Evolutionary conservation across 2,329 filamentous ascomycete genomes (phyloP).

Genomic region (Coniochaeta ligniaria): DNA sequence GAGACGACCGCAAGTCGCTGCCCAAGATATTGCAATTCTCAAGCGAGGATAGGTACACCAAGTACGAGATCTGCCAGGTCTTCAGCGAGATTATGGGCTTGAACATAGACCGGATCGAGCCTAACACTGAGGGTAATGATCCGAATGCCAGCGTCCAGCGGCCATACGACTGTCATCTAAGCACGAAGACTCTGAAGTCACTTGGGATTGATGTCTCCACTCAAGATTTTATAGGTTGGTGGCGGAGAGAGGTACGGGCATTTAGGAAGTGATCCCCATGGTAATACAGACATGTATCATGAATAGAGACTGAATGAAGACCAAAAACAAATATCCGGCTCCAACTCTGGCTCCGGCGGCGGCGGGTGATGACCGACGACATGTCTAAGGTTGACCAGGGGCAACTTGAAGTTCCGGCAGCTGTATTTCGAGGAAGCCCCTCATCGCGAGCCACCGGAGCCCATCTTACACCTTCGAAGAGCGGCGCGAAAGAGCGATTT

Average conservation of each 20-base stretch:
- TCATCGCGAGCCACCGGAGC: too few relatives aligned
- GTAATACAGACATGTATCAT: neutral
- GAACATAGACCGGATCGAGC: constrained; percentile 58
- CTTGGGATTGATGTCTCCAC: constrained; percentile 69
- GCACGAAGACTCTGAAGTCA: constrained; percentile 64
- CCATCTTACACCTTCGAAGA: too few relatives aligned
- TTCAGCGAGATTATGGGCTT: constrained; percentile 77
- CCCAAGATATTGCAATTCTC: constrained; percentile 76
- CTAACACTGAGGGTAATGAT: constrained; percentile 66
- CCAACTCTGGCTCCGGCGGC: too few relatives aligned
- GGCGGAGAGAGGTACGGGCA: constrained; percentile 57
- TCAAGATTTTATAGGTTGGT: constrained; percentile 74
- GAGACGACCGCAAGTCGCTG: constrained; percentile 41
- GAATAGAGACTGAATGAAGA: neutral
- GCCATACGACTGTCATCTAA: constrained; percentile 84
- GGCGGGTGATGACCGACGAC: too few relatives aligned
- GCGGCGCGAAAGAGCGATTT: too few relatives aligned
- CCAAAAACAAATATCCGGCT: too few relatives aligned
- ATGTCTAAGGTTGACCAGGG: too few relatives aligned
- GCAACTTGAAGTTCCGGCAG: too few relatives aligned
- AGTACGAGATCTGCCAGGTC: constrained; percentile 77
- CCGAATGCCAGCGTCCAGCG: constrained; percentile 65
- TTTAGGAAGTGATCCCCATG: constrained; percentile 24
- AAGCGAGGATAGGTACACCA: constrained; percentile 79
- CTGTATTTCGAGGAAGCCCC: too few relatives aligned